These are phyloP conservation scores for Thymus mandschuricus DNA, from an alignment of 257 asterid genomes.

Conservation along the genomic window DNA sequence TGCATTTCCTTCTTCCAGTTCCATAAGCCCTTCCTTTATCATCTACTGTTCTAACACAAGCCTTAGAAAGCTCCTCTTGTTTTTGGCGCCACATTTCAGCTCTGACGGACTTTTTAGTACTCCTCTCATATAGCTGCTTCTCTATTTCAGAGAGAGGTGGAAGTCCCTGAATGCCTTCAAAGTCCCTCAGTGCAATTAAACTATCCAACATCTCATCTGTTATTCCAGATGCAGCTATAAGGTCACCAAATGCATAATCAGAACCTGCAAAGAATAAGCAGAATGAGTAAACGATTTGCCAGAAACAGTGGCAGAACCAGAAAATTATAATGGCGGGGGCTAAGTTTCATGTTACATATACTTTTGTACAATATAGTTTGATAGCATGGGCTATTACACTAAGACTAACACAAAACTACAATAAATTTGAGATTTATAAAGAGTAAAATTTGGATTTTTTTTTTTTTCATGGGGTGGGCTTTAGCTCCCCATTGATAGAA, in stretches of 20 bases:
- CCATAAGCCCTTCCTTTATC: constrained; percentile 94
- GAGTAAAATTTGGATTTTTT: too few relatives aligned
- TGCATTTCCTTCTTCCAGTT: constrained; percentile 94
- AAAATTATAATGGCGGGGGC: too few relatives aligned
- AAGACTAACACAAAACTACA: too few relatives aligned
- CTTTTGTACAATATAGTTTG: too few relatives aligned
- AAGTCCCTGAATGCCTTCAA: constrained; percentile 84
- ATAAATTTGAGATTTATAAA: too few relatives aligned
- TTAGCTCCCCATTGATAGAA: background rate
- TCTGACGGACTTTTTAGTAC: constrained; percentile 55
- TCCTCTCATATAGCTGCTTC: constrained; percentile 72
- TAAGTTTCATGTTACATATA: too few relatives aligned
- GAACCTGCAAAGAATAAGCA: constrained; percentile 64
- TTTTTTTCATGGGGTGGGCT: too few relatives aligned
- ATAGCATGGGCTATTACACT: too few relatives aligned
- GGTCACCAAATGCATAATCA: constrained; percentile 92
- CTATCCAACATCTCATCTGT: constrained; percentile 93
- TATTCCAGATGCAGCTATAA: constrained; percentile 86
- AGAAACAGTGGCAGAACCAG: too few relatives aligned
- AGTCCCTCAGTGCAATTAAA: constrained; percentile 79
- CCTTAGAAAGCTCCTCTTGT: constrained; percentile 81
- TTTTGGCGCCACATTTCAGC: constrained; percentile 82
- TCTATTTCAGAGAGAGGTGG: constrained; percentile 85
- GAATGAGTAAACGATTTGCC: constrained; percentile 7
- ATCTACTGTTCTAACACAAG: constrained; percentile 80